phyloP scores from a whole-genome alignment of 2,329 filamentous ascomycete genomes.

The Sordariomycetes sp. region DNA sequence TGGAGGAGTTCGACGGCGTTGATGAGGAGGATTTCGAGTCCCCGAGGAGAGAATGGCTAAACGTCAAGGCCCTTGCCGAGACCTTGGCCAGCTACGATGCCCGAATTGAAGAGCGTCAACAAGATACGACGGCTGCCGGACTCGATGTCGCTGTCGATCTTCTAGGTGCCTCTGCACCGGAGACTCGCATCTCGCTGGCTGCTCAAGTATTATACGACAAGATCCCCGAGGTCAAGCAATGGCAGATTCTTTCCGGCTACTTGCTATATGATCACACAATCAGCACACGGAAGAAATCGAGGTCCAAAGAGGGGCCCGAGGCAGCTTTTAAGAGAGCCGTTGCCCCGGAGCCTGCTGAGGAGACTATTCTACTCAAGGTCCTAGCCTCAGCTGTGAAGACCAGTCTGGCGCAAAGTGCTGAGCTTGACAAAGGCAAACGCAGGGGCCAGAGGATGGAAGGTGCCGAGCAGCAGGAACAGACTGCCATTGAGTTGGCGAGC shows the following conservation, averaged over 20 bases:
- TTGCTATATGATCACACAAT: slow-evolving; percentile 84
- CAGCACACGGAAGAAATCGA: slow-evolving; percentile 43
- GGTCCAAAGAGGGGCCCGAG: slow-evolving; percentile 43
- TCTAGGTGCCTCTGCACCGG: slow-evolving; percentile 55
- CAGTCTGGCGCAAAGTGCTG: slow-evolving; percentile 56
- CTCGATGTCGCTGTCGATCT: slow-evolving; percentile 43
- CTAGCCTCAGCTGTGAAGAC: slow-evolving; percentile 75
- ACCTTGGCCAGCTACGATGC: slow-evolving; percentile 74
- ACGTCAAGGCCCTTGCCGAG: slow-evolving; percentile 83
- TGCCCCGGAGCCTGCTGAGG: slow-evolving; percentile 67
- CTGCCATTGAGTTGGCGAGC: slow-evolving; percentile 66
- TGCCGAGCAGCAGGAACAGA: slow-evolving; percentile 65
- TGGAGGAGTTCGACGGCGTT: slow-evolving; percentile 66
- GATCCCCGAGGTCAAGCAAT: slow-evolving; percentile 71
- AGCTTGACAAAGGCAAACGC: slow-evolving; percentile 52
- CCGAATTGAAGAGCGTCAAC: slow-evolving; percentile 51
- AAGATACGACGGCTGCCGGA: slow-evolving; percentile 30
- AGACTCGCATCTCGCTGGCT: slow-evolving; percentile 78
- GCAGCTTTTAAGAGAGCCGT: slow-evolving; percentile 60
- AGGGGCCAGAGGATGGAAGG: slow-evolving; percentile 53
- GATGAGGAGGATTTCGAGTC: slow-evolving; percentile 70
- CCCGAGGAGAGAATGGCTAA: slow-evolving; percentile 78
- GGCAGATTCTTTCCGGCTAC: slow-evolving; percentile 85
- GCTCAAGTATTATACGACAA: slow-evolving; percentile 79
- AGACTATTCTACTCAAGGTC: slow-evolving; percentile 78